Conservation (phyloP, 225 moss, liverwort and hornwort species). For the Pleurozium schreberi region DNA sequence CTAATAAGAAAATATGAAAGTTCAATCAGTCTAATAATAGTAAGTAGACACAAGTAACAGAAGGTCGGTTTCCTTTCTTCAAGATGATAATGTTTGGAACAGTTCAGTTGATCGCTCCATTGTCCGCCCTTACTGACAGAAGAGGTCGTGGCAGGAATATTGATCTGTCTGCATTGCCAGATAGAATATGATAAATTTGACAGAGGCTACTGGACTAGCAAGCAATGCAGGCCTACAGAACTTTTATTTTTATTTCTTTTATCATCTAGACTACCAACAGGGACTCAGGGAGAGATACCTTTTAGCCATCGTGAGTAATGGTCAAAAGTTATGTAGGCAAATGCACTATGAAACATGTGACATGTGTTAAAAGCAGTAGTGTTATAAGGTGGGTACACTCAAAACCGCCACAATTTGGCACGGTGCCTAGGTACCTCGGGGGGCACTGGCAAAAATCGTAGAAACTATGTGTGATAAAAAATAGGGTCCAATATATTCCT, state of each 20-base stretch:
- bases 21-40: neutral
- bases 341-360: neutral
- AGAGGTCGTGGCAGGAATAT: neutral
- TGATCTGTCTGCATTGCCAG: neutral
- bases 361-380: neutral
- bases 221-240: neutral
- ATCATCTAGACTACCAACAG: neutral
- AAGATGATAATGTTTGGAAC: neutral
- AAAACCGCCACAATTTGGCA: no score
- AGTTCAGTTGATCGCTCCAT: neutral
- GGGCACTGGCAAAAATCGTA: no score
- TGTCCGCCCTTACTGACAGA: no score
- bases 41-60: neutral
- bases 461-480: no score
- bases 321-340: no score
- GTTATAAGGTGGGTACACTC: no score
- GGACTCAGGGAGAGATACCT: no score
- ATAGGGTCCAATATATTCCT: no score
- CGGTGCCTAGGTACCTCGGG: no score
- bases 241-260: neutral
- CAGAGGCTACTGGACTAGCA: neutral
- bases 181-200: neutral
- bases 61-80: no score
- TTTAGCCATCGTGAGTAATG: neutral
- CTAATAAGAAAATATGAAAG: neutral